Conservation (phyloP, 495 filamentous ascomycete species). For the Tricharina praecox region DNA sequence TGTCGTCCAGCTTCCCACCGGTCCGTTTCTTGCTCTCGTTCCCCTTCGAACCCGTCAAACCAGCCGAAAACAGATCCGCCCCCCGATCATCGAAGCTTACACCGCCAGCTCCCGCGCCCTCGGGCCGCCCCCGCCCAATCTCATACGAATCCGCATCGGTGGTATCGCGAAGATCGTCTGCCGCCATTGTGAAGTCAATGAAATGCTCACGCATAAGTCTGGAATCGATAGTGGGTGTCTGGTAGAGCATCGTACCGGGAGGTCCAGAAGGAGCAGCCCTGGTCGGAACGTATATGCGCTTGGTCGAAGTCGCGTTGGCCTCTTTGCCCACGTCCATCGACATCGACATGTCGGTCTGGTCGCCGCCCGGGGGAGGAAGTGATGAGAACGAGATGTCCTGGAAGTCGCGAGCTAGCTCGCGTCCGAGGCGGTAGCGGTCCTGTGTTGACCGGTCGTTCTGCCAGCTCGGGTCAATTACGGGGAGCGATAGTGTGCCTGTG, state of each 20-base stretch:
- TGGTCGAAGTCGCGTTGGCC: constrained; percentile 21
- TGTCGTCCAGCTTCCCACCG: neutral
- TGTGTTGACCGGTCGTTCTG: neutral
- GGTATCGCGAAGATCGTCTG: constrained; percentile 7
- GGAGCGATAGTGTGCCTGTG: neutral
- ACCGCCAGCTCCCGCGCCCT: too few species aligned
- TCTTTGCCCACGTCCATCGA: constrained; percentile 23
- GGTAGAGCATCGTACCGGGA: constrained; percentile 4
- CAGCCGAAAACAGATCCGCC: constrained; percentile 3
- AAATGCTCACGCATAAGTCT: constrained; percentile 18
- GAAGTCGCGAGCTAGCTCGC: constrained; percentile 26
- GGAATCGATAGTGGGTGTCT: constrained; percentile 19
- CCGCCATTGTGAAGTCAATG: constrained; percentile 26
- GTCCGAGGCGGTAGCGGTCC: constrained; percentile 24
- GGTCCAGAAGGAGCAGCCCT: neutral
- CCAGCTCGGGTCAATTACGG: neutral
- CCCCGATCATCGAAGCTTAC: constrained; percentile 2
- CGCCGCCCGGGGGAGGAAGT: constrained; percentile 11
- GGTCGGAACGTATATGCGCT: constrained; percentile 8
- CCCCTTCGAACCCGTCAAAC: neutral
- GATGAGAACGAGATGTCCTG: constrained; percentile 20
- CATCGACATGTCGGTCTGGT: constrained; percentile 13
- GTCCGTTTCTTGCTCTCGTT: constrained; percentile 3
- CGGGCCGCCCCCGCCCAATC: constrained; percentile 15
- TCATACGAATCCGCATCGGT: constrained; percentile 21